phyloP scores from a whole-genome alignment of 345 rosid species.

The Hibiscus trionum region DNA sequence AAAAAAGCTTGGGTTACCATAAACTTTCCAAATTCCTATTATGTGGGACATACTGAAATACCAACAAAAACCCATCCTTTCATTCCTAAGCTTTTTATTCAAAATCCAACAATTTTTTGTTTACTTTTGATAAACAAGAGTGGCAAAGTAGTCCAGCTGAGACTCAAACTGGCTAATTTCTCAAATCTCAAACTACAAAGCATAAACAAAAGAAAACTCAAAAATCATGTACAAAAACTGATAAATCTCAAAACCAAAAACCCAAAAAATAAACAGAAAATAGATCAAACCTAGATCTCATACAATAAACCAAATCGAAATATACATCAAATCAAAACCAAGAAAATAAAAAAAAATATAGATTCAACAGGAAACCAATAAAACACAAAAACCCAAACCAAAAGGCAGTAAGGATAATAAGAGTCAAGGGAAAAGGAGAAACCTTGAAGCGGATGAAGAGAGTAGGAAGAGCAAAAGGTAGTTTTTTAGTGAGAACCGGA shows the following conservation, averaged over 20 bases:
- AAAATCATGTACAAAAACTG: background rate
- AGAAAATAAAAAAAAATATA: background rate
- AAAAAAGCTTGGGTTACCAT: background rate
- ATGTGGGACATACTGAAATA: no score
- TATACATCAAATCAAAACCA: background rate
- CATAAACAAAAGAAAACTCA: background rate
- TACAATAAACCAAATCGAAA: background rate
- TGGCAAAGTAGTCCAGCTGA: background rate
- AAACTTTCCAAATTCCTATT: background rate
- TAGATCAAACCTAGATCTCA: conserved; percentile 29
- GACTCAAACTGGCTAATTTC: background rate
- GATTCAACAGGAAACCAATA: background rate
- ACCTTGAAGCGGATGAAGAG: background rate
- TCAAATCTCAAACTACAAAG: background rate
- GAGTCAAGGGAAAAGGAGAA: background rate
- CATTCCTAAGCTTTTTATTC: background rate
- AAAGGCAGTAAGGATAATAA: background rate
- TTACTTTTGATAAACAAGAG: background rate
- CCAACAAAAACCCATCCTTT: no score
- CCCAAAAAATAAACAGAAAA: background rate
- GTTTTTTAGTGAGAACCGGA: background rate
- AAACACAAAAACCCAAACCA: background rate
- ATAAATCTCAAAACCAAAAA: conserved; percentile 3
- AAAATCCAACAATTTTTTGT: background rate
- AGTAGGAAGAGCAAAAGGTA: background rate